Evolutionary conservation across 2,329 filamentous ascomycete genomes (phyloP).

Genomic region (Neonectria sp.): DNA sequence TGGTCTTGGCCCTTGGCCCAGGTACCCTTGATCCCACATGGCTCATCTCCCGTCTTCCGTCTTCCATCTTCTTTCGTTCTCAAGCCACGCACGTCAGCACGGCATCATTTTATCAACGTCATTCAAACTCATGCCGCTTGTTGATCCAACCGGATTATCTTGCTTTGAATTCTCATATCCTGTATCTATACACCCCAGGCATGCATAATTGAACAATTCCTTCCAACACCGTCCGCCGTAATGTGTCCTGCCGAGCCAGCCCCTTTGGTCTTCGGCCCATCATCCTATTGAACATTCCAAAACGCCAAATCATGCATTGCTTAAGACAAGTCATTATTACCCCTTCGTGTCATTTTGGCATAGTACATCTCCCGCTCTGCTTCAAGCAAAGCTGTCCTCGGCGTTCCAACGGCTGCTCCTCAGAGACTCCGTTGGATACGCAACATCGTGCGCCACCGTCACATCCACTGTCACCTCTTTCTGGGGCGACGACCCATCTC

Average conservation of each 20-base stretch:
- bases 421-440: conserved; percentile 36
- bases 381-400: conserved; percentile 62
- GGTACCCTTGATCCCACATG: conserved; percentile 41
- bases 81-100: background rate
- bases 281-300: conserved; percentile 41
- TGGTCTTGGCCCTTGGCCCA: conserved; percentile 27
- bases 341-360: conserved; percentile 19
- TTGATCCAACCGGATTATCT: background rate
- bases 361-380: conserved; percentile 13
- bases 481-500: conserved; percentile 35
- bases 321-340: conserved; percentile 31
- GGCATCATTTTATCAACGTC: background rate
- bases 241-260: conserved; percentile 6
- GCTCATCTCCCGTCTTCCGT: conserved; percentile 14
- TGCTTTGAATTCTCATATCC: conserved; percentile 23
- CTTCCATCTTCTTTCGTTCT: too few species aligned
- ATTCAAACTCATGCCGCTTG: conserved; percentile 3
- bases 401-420: conserved; percentile 56
- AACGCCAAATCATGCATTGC: conserved; percentile 43
- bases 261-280: conserved; percentile 4
- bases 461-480: conserved; percentile 35
- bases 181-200: conserved; percentile 44
- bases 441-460: conserved; percentile 26
- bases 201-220: conserved; percentile 31
- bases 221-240: conserved; percentile 5